Conservation (phyloP, 1,284 basidiomycete species). For the Apiotrichum siamense region DNA sequence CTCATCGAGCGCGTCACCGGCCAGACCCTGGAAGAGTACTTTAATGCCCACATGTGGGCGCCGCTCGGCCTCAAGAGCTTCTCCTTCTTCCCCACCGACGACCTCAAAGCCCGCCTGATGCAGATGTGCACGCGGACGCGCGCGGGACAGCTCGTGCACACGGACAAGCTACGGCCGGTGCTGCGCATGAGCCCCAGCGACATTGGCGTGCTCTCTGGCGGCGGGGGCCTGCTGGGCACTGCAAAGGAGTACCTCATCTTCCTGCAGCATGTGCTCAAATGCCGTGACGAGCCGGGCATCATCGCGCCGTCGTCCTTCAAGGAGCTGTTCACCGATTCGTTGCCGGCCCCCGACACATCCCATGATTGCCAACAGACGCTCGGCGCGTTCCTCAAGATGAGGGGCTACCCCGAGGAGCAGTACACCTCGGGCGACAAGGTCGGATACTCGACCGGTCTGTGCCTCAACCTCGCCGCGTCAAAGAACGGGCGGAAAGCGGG, state of each 20-base stretch:
- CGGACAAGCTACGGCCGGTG: background rate
- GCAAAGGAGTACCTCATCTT: conserved; percentile 30
- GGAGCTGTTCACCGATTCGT: conserved; percentile 21
- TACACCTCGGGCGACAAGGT: conserved; percentile 6
- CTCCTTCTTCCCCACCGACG: conserved; percentile 28
- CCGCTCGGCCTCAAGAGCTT: conserved; percentile 19
- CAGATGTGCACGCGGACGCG: conserved; percentile 16
- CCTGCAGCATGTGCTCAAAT: conserved; percentile 13
- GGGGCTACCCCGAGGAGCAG: conserved; percentile 7
- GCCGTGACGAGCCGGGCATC: conserved; percentile 13
- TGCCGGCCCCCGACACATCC: conserved; percentile 13
- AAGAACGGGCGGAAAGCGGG: conserved; percentile 13
- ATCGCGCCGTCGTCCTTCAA: conserved; percentile 19
- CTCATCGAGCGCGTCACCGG: conserved; percentile 33
- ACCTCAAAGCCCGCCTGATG: conserved; percentile 5
- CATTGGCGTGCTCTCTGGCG: conserved; percentile 20
- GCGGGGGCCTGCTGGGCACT: conserved; percentile 34
- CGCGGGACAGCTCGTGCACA: conserved; percentile 9
- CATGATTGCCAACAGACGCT: conserved; percentile 10
- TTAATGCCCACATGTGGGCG: conserved; percentile 11
- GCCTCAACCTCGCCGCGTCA: background rate
- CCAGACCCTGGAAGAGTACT: conserved; percentile 31
- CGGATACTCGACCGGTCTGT: conserved; percentile 9
- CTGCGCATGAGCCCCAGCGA: conserved; percentile 5
- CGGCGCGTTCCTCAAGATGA: background rate